Base-by-base conservation (phyloP, 306 rosid genomes). In the Vigna radiata region DNA sequence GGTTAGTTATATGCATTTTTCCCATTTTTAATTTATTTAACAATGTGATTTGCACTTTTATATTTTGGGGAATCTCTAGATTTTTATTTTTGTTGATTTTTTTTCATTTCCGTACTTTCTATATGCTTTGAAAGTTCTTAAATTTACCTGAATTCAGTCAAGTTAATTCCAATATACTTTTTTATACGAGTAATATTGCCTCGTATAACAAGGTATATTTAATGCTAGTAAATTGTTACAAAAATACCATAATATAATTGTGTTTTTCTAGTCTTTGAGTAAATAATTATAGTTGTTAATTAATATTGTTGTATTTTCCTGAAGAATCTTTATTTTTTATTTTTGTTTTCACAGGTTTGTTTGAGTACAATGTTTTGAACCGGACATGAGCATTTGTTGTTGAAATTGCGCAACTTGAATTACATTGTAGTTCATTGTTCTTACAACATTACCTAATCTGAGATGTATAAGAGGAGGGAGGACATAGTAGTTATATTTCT, bases 271-370 rank as follows among this genome's bases (percentile, higher is more conserved):
- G 66, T 29, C 66, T 27, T 36, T 15, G 15, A 17, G 43, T 60
- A 15, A 14, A 60, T 60, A 15, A 33, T 61, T 61, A 33, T 33
- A 61, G 15, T 19, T 62, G 21, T 62, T 62, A 2, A 33, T 62
- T 33, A 41, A 31, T 14, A 16, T 43, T 67, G 17, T 3, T 33
- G 21, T 7, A 49, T 49, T 13, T 60, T 8, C 52, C 23, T 14
- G 41, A 46, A 60, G n/a, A 55, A 52, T 11, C 8, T 65, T 37
- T 33, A 54, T 71, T 60, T 29, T 65, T 37, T 37, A 37, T 63
- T 56, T 44, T 44, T 44, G 21, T 56, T 52, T 44, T 67, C 8
- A 27, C 85, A 84, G 87, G 48, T 63, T 63, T 8, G 66, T 73
- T 77, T 72, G 64, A 31, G 33, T 63, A 72, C 52, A 2, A 19